Evolutionary conservation across 257 asterid species (phyloP), one percentile per base, ranked within the genome.

Genomic region (Primulina eburnea): DNA sequence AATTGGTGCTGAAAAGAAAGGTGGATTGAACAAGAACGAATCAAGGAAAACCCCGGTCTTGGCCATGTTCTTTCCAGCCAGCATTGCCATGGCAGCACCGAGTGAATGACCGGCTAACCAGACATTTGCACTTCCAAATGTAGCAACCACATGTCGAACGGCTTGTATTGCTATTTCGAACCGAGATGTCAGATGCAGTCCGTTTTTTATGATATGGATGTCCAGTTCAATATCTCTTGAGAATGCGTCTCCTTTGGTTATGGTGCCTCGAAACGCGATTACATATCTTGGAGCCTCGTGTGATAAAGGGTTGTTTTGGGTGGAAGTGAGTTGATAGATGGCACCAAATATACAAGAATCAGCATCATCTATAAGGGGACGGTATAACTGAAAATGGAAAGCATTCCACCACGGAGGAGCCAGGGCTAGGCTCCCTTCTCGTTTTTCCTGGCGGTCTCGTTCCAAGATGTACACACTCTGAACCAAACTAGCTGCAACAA

Each of bases 51-150:
- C 69, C 0, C 95, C 92, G 0, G 70, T 81, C 74, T 86, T 87
- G 1, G 89, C 97, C 92, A 84, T 89, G 57, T 68, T 82, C 81
- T 88, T 91, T 0, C 97, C 99, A 1, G 87, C 92, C 4, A 88
- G 92, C 87, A 94, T 34, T 9, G 97, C 94, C 85, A 89, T 81
- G 63, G 97, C 85, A 2, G 99, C 84, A 9, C 99, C 99, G 0
- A 94, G 89, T 37, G 99, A 94, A 70, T 91, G 99, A 0, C 99
- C 97, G 2, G 92, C 80, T 62, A 94, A 58, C 99, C 99, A 94
- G 30, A 94, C 60, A 35, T 74, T 77, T 24, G 81, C 50, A 17
- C 88, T 83, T 68, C 97, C 97, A 8, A 74, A 80, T 5, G 91
- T 81, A 0, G 97, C 88, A 38, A 86, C 88, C 57, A 87, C 79